Percentiles rank a stretch among this genome's conserved stretches.
These are phyloP conservation scores for Coleophoma eucalyptorum DNA, from an alignment of 2,329 filamentous ascomycete species.

Conservation along the genomic window DNA sequence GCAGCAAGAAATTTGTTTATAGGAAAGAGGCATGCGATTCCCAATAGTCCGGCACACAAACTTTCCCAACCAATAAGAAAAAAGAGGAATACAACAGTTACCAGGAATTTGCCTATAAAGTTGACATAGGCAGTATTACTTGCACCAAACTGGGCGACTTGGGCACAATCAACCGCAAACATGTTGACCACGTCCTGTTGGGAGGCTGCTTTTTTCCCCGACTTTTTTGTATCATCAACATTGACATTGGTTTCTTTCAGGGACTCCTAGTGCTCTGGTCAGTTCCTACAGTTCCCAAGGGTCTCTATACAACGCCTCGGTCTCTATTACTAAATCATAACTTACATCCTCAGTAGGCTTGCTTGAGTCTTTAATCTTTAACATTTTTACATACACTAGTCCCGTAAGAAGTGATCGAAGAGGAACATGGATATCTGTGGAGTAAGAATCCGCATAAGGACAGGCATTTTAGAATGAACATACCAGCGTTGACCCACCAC, in stretches of 20 bases:
- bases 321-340: background rate
- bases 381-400: conserved; percentile 70
- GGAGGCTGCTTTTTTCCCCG: conserved; percentile 34
- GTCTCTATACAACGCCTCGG: too few relatives aligned
- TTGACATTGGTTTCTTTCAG: background rate
- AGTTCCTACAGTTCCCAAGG: too few relatives aligned
- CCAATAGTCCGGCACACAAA: conserved; percentile 60
- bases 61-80: conserved; percentile 70
- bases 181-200: conserved; percentile 71
- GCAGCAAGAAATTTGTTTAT: conserved; percentile 66
- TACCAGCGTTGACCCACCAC: conserved; percentile 12
- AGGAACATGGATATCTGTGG: conserved; percentile 32
- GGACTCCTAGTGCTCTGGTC: too few relatives aligned
- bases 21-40: conserved; percentile 62
- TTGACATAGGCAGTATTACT: conserved; percentile 60
- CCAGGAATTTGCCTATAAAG: conserved; percentile 54
- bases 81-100: conserved; percentile 63
- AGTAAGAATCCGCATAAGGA: background rate
- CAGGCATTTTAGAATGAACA: background rate
- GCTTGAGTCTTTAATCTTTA: conserved; percentile 66
- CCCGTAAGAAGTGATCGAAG: conserved; percentile 67
- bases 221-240: background rate
- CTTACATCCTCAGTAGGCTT: conserved; percentile 31
- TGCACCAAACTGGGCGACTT: conserved; percentile 60
- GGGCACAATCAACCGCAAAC: conserved; percentile 66